Percentiles rank a stretch among this genome's conserved stretches.
Evolutionary conservation across 2,329 filamentous ascomycete species (phyloP).

Genomic region (Ceratocystis ficicola): DNA sequence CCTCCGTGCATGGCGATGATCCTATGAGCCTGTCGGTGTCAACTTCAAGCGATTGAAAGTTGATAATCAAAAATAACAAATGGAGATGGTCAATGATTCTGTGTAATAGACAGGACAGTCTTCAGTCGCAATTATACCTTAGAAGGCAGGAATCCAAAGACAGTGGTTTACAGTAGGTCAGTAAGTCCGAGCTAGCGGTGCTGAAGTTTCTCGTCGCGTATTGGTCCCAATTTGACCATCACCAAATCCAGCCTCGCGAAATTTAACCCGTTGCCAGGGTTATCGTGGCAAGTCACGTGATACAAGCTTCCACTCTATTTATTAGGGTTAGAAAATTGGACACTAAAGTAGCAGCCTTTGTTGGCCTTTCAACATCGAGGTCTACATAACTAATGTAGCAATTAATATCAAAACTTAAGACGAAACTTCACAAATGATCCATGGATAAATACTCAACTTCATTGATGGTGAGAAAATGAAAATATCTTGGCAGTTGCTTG

Average conservation of each 20-base stretch:
- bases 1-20: constrained; percentile 19
- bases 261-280: background rate
- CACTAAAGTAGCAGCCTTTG: too few species aligned
- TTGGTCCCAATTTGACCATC: background rate
- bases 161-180: background rate
- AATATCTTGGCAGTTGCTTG: background rate
- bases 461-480: too few species aligned
- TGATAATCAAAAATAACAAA: background rate
- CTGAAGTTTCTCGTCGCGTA: background rate
- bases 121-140: background rate
- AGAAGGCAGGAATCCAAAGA: background rate
- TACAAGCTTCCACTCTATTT: background rate
- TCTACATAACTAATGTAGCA: too few species aligned
- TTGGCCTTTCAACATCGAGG: too few species aligned
- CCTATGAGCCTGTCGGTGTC: background rate
- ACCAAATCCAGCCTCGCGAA: constrained; percentile 15
- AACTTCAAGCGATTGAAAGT: background rate
- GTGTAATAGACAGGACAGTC: background rate
- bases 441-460: too few species aligned
- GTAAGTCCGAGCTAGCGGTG: background rate
- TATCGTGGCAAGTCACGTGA: background rate
- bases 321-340: background rate
- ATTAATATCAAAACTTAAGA: too few species aligned
- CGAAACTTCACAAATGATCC: too few species aligned
- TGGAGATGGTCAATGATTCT: background rate